Evolutionary conservation across 73 alveolate species (phyloP).

Genomic region (Paramecium tetraurelia): DNA sequence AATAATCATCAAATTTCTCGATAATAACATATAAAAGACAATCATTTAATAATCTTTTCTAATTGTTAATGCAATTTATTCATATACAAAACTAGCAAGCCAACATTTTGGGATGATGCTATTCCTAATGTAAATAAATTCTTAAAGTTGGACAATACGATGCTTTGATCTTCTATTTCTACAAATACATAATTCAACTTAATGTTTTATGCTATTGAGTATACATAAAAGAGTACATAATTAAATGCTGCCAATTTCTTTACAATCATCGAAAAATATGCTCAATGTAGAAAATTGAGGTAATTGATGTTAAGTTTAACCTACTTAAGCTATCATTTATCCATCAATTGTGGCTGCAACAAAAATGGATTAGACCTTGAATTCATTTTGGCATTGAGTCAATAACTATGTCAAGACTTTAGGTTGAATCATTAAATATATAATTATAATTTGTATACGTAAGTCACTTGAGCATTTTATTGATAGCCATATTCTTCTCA

Average conservation of each 20-base stretch:
- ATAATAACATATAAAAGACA: background rate
- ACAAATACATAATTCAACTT: background rate
- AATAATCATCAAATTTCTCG: background rate
- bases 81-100: background rate
- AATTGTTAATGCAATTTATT: background rate
- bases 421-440: background rate
- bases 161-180: background rate
- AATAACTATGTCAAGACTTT: background rate
- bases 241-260: background rate
- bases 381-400: background rate
- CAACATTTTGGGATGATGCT: background rate
- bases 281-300: conserved; percentile 6
- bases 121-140: background rate
- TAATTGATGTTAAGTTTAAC: background rate
- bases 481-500: conserved; percentile 95
- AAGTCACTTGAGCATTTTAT: conserved; percentile 75
- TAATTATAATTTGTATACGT: background rate
- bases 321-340: background rate
- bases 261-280: conserved; percentile 15
- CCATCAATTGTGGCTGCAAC: background rate
- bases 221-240: background rate
- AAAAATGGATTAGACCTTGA: background rate
- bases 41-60: background rate
- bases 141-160: background rate
- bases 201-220: background rate